Base-by-base conservation (phyloP, 129 eudicot species). In the Logfia minima region DNA sequence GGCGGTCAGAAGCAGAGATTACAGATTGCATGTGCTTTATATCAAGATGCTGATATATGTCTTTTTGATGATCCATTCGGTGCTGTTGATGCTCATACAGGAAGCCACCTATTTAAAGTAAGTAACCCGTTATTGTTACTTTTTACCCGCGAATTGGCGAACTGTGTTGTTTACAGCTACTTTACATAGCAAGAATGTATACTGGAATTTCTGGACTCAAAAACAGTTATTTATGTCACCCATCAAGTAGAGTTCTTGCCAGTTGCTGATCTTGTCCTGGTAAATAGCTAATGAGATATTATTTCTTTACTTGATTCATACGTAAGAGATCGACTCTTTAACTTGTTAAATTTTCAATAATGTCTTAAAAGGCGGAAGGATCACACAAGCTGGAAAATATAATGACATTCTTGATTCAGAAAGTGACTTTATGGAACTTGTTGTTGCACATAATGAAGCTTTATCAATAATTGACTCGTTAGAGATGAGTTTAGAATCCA, bases 1-100 rank as follows among this genome's bases (percentile, higher is more conserved):
- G 98, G 98, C 2, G 98, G 98, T 24, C 98, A 94, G 86, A 94
- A 94, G 82, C 98, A 94, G 73, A 87, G 97, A 66, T 87, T 94
- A 85, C 98, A 94, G 78, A 89, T 94, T 34, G 97, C 98, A 2
- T 92, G 96, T 14, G 98, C 97, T 81, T 83, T 91, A 23, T 94
- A 94, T 77, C 97, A 94, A 79, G 97, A 94, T 74, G 89, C 96
- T 4, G 98, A 91, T 37, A 85, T 91, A 21, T 91, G 91, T 82
- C 75, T 94, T 16, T 89, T 94, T 77, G 97, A 94, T 78, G 98
- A 94, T 82, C 98, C 98, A 13, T 94, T 94, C 55, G 91, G 98
- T 60, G 92, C 97, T 41, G 98, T 94, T 62, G 97, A 94, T 89
- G 97, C 98, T 75, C 97, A 94, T 81, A 94, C 97, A 0, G 97